Evolutionary conservation across 306 rosid species (phyloP).

Genomic region (Crataegus laevigata): DNA sequence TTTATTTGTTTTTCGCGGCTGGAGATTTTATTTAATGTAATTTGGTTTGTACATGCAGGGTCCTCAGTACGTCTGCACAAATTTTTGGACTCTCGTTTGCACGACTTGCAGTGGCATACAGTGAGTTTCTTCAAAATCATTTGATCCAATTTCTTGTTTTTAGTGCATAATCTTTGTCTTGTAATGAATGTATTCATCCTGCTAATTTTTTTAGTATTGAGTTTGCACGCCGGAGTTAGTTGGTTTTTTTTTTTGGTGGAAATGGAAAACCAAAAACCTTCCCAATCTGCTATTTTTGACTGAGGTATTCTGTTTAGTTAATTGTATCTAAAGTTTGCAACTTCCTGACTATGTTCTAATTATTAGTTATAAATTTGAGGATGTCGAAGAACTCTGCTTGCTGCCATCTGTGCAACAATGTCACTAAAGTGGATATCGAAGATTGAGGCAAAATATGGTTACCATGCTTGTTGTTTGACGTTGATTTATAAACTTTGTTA

Average conservation of each 20-base stretch:
- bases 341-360: background rate
- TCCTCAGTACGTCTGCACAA: conserved; percentile 78
- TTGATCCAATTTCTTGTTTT: background rate
- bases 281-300: background rate
- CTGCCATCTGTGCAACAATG: background rate
- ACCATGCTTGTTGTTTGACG: background rate
- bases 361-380: background rate
- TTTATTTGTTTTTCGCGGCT: background rate
- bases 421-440: background rate
- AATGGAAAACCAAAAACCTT: background rate
- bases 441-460: background rate
- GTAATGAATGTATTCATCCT: background rate
- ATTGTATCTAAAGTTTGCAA: background rate
- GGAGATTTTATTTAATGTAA: background rate
- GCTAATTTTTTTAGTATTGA: background rate
- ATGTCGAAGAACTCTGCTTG: background rate
- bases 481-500: background rate
- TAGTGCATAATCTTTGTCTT: background rate
- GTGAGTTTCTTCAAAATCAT: conserved; percentile 34
- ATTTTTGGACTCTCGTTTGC: conserved; percentile 71
- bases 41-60: conserved; percentile 38
- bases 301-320: background rate
- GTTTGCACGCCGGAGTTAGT: background rate
- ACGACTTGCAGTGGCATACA: conserved; percentile 80
- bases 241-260: background rate